Base-by-base conservation (phyloP, 192 early-diverging fungal genomes). In the Coemansia brasiliensis region DNA sequence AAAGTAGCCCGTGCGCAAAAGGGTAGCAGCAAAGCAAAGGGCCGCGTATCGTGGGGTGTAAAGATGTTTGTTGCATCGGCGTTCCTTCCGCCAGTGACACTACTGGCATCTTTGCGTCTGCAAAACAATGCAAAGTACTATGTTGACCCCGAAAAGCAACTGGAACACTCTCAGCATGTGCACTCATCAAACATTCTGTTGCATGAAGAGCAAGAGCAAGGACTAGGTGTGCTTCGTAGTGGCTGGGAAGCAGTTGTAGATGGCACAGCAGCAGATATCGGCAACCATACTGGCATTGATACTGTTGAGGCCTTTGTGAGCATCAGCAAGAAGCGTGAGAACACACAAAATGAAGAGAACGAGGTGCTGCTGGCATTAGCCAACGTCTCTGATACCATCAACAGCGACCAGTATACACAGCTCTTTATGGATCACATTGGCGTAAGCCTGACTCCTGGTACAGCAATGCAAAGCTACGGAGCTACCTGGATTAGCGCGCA, bases 401-500 rank as follows among this genome's bases (percentile, higher is more conserved):
- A 79, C 52, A 59, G 76, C 59, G 63, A 79, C 15, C 76, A 73
- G 55, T 79, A 79, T 49, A 73, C 76, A 22, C 42, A 43, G 56
- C 62, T 72, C 37, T 79, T 79, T 39, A 79, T 73, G 70, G 76
- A 69, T n/a, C 76, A 79, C 26, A 50, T 79, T 37, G 70, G 76
- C 40, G 56, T 59, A 26, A 65, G 41, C 13, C 27, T 46, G 18
- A 22, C 45, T 1, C 39, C 66, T 3, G 58, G 42, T 6, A 53
- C 53, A 11, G 29, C 32, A 1, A 21, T 58, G 38, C 39, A 32
- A 16, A 37, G 50, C 20, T 54, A 60, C 39, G 45, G 44, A 40
- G 61, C 61, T 16, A 68, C 65, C 0, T 79, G 76, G 76, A 69
- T 79, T 59, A 73, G 70, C 27, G 61, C 76, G 12, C 65, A 79